Conservation (phyloP, 1,139 yeast genomes). For the Kurtzmaniella quercitrusa region DNA sequence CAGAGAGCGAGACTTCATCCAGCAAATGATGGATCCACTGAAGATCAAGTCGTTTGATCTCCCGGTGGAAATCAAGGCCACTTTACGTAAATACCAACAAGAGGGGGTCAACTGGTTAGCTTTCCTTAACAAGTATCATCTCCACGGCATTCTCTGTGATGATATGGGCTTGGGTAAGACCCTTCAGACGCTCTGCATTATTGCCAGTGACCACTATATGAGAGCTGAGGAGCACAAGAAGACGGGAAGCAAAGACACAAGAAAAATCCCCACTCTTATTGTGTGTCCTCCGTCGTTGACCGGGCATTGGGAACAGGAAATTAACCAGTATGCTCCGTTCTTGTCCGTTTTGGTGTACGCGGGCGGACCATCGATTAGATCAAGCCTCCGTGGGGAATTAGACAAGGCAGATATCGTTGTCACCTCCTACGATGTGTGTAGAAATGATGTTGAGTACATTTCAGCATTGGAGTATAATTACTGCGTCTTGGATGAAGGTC, state of each 20-base stretch:
- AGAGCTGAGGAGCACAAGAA: slow-evolving; percentile 65
- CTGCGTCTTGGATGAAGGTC: slow-evolving; percentile 97
- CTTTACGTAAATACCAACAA: slow-evolving; percentile 91
- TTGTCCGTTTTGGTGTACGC: slow-evolving; percentile 82
- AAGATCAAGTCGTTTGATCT: slow-evolving; percentile 83
- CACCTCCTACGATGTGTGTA: slow-evolving; percentile 92
- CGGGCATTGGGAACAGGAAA: slow-evolving; percentile 98
- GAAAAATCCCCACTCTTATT: slow-evolving; percentile 78
- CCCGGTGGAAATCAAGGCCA: slow-evolving; percentile 91
- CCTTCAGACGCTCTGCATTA: slow-evolving; percentile 92
- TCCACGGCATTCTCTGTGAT: slow-evolving; percentile 96
- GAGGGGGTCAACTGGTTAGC: slow-evolving; percentile 99
- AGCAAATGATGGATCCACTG: slow-evolving; percentile 98
- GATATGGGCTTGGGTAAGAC: slow-evolving; percentile 99
- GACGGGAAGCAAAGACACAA: slow-evolving; percentile 61
- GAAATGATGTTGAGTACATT: slow-evolving; percentile 78
- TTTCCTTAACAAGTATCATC: slow-evolving; percentile 86
- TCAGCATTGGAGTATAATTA: slow-evolving; percentile 73
- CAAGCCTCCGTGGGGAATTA: slow-evolving; percentile 50
- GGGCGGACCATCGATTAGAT: slow-evolving; percentile 81
- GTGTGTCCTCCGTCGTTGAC: slow-evolving; percentile 96
- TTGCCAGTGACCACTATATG: slow-evolving; percentile 90
- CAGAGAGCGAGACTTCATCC: slow-evolving; percentile 88
- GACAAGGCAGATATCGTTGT: slow-evolving; percentile 75
- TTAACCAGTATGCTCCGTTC: slow-evolving; percentile 86